phyloP scores from a whole-genome alignment of 805 yeast species.

The Saccharomyces mikatae region DNA sequence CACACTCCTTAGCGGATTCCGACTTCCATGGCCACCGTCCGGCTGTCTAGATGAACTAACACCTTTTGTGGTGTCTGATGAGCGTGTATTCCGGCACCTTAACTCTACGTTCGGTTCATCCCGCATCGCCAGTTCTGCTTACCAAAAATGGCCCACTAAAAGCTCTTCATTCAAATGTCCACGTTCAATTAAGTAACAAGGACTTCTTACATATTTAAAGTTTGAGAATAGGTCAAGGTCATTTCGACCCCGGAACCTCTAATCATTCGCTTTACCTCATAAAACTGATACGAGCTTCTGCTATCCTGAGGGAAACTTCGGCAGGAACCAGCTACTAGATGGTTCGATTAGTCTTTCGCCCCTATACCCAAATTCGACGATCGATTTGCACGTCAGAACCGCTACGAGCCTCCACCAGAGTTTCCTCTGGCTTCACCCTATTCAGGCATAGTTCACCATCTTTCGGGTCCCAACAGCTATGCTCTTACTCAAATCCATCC shows the following conservation, averaged over 20 bases:
- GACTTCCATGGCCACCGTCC: conserved; percentile 48
- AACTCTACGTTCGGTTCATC: conserved; percentile 37
- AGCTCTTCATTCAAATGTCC: conserved; percentile 37
- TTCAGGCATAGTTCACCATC: conserved; percentile 40
- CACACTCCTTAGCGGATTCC: conserved; percentile 51
- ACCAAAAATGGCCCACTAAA: conserved; percentile 41
- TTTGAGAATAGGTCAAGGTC: conserved; percentile 36
- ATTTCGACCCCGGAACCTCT: conserved; percentile 36
- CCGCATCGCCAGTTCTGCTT: conserved; percentile 43
- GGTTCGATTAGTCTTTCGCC: conserved; percentile 39
- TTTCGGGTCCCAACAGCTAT: conserved; percentile 40
- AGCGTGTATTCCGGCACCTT: conserved; percentile 37
- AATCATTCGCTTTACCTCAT: conserved; percentile 37
- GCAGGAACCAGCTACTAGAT: conserved; percentile 39
- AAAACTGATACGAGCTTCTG: conserved; percentile 37
- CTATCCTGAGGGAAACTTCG: conserved; percentile 38
- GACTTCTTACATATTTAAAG: conserved; percentile 38
- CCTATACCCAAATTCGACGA: conserved; percentile 39
- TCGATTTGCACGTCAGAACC: conserved; percentile 40
- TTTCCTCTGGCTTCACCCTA: conserved; percentile 40
- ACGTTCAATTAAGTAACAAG: conserved; percentile 36
- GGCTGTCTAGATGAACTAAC: conserved; percentile 39
- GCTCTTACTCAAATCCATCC: conserved; percentile 38
- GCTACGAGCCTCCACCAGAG: conserved; percentile 41
- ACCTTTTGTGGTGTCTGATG: conserved; percentile 40